phyloP scores from a whole-genome alignment of 371 early-diverging fungal species.

The Mucor indicus region DNA sequence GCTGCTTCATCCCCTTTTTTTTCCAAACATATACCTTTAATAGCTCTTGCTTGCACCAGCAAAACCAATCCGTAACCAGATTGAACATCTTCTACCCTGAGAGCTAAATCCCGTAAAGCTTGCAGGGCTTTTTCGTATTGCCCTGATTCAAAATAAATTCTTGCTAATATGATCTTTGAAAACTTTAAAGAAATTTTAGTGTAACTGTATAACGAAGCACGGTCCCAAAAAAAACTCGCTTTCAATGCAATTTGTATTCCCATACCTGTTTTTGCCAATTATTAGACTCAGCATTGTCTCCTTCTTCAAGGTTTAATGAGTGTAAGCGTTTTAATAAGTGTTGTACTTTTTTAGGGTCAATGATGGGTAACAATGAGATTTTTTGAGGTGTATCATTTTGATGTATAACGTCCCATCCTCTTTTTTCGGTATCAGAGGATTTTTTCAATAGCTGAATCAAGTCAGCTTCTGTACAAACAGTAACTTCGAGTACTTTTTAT shows the following conservation, averaged over 20 bases:
- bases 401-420: conserved; percentile 11
- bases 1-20: conserved; percentile 33
- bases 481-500: conserved; percentile 20
- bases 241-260: too few species aligned
- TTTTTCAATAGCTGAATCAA: conserved; percentile 15
- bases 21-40: conserved; percentile 58
- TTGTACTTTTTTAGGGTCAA: conserved; percentile 6
- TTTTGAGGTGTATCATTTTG: conserved; percentile 22
- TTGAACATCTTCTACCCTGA: conserved; percentile 29
- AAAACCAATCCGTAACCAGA: conserved; percentile 57
- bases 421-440: conserved; percentile 4
- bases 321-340: conserved; percentile 1
- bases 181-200: conserved; percentile 1
- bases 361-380: conserved; percentile 16
- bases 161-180: conserved; percentile 37
- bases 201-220: too few species aligned
- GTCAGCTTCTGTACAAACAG: conserved; percentile 25
- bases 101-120: conserved; percentile 24
- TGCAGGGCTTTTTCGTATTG: conserved; percentile 27
- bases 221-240: too few species aligned
- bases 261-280: conserved; percentile 31
- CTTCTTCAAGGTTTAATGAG: not conserved
- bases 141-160: conserved; percentile 37
- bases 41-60: conserved; percentile 45
- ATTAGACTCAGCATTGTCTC: conserved; percentile 1